phyloP scores from a whole-genome alignment of 768 basidiomycete species.

The Xerocomus potaroensis region DNA sequence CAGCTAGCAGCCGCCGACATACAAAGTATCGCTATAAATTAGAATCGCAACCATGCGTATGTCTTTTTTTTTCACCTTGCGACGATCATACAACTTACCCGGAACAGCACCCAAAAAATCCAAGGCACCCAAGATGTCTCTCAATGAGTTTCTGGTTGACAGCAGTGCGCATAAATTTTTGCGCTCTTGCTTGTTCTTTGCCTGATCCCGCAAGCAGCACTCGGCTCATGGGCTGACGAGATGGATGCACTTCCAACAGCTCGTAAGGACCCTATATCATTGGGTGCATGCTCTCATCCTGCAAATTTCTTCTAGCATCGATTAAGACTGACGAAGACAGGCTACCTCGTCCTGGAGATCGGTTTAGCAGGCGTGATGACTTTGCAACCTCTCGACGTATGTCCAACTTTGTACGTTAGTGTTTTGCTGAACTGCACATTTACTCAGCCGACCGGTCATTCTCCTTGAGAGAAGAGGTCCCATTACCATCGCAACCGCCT shows the following conservation, averaged over 20 bases:
- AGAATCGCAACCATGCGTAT: conserved; percentile 25
- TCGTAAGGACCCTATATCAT: conserved; percentile 55
- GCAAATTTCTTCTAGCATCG: conserved; percentile 48
- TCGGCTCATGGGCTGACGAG: conserved; percentile 98
- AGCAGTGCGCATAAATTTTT: conserved; percentile 49
- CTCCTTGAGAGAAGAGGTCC: conserved; percentile 78
- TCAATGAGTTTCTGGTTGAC: conserved; percentile 91
- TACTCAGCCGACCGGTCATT: conserved; percentile 52
- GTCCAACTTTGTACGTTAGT: conserved; percentile 23
- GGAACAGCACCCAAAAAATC: conserved; percentile 72
- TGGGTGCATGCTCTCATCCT: conserved; percentile 8
- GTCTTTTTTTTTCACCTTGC: conserved; percentile 1
- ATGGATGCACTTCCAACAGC: conserved; percentile 92
- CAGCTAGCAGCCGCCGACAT: conserved; percentile 4
- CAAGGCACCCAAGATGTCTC: conserved; percentile 87
- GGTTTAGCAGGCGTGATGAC: conserved; percentile 60
- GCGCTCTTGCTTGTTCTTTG: conserved; percentile 5
- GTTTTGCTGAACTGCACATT: conserved; percentile 10
- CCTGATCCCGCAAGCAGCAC: conserved; percentile 41
- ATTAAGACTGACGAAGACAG: conserved; percentile 65
- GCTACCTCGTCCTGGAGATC: conserved; percentile 44
- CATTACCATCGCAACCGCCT: conserved; percentile 92
- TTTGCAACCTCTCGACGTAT: conserved; percentile 58
- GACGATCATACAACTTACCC: conserved; percentile 4
- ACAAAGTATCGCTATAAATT: conserved; percentile 13